Evolutionary conservation across 2,329 filamentous ascomycete species (phyloP).

Genomic region (Falciphora oryzae): DNA sequence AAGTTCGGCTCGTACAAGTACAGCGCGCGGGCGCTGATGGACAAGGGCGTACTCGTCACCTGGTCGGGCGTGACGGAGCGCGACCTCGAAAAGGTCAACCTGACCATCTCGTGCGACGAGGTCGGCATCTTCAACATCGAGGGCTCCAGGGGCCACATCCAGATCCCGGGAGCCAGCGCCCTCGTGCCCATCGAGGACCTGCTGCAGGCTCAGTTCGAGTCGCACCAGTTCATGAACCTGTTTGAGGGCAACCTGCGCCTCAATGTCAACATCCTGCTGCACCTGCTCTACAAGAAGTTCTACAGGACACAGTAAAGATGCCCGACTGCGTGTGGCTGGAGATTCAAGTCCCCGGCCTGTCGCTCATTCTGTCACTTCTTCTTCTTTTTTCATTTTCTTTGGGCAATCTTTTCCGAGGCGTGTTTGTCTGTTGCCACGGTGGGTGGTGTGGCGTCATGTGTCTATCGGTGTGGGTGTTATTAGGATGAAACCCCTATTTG

Average conservation of each 20-base stretch:
- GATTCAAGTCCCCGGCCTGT: too few species aligned
- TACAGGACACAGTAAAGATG: conserved; percentile 60
- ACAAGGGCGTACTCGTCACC: conserved; percentile 90
- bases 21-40: conserved; percentile 77
- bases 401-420: background rate
- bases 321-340: too few species aligned
- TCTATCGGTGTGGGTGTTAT: background rate
- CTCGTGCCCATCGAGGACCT: conserved; percentile 87
- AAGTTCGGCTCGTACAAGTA: conserved; percentile 99
- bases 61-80: conserved; percentile 79
- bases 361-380: background rate
- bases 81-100: conserved; percentile 86
- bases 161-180: conserved; percentile 89
- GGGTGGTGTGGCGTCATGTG: background rate
- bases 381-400: background rate
- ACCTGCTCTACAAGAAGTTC: conserved; percentile 98
- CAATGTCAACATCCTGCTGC: conserved; percentile 94
- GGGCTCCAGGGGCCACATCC: conserved; percentile 84
- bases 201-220: conserved; percentile 94
- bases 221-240: conserved; percentile 90
- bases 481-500: background rate
- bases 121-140: conserved; percentile 93
- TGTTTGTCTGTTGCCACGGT: background rate
- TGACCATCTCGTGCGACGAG: conserved; percentile 90
- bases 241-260: conserved; percentile 82